phyloP scores from a whole-genome alignment of 2,329 filamentous ascomycete species.

The Cordyceps militaris region DNA sequence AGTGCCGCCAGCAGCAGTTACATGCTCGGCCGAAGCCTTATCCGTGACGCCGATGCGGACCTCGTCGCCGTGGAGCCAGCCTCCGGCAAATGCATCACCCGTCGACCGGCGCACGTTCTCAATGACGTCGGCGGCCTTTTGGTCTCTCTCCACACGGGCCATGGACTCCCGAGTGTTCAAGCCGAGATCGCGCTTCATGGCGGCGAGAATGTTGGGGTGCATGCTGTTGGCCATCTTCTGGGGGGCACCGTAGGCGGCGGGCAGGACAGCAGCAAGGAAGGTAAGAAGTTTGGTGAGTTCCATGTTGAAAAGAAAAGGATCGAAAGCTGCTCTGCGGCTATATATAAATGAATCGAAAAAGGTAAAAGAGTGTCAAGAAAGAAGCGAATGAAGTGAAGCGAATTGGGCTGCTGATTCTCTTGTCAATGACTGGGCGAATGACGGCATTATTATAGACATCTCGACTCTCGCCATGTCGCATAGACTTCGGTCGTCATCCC shows the following conservation, averaged over 20 bases:
- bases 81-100: constrained; percentile 30
- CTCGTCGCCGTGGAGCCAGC: constrained; percentile 30
- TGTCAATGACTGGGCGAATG: background rate
- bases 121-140: constrained; percentile 25
- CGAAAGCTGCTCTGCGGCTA: background rate
- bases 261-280: constrained; percentile 31
- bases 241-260: constrained; percentile 33
- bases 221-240: constrained; percentile 27
- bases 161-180: too few species aligned
- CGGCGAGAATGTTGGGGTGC: constrained; percentile 32
- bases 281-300: constrained; percentile 31
- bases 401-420: background rate
- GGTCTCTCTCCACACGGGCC: too few species aligned
- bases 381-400: background rate
- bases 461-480: background rate
- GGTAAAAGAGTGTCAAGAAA: background rate
- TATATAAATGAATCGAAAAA: background rate
- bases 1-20: constrained; percentile 28
- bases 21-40: constrained; percentile 27
- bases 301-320: constrained; percentile 21
- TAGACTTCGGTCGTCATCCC: background rate
- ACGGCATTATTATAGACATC: background rate
- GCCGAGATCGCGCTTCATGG: constrained; percentile 36
- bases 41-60: constrained; percentile 32
- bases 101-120: constrained; percentile 25